Percentiles rank a stretch among this genome's conserved stretches.
Evolutionary conservation across 345 rosid species (phyloP).

Genomic region (Adansonia digitata): DNA sequence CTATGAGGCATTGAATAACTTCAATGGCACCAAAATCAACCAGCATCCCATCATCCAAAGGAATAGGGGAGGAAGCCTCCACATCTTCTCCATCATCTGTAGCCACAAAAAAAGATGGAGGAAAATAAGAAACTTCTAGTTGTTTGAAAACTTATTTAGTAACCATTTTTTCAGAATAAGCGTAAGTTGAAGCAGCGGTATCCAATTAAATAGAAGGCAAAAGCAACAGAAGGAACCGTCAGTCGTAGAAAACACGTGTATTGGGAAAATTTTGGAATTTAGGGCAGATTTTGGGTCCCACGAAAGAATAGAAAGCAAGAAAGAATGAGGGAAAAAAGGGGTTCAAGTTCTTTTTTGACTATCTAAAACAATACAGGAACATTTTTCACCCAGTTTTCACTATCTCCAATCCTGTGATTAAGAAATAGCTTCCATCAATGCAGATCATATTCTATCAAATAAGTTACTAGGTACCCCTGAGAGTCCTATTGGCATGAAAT

Average conservation of each 20-base stretch:
- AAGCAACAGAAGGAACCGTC: background rate
- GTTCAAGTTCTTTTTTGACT: background rate
- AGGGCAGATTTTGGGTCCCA: background rate
- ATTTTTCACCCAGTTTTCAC: background rate
- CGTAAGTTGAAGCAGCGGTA: background rate
- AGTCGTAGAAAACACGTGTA: background rate
- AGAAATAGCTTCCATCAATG: background rate
- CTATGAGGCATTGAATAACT: constrained; percentile 74
- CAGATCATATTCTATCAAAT: background rate
- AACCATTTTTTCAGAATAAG: background rate
- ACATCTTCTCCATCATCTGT: constrained; percentile 69
- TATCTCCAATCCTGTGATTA: background rate
- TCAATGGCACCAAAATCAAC: constrained; percentile 78
- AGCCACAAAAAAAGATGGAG: background rate
- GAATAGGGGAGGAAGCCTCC: constrained; percentile 65
- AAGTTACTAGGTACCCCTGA: background rate
- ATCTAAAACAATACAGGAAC: background rate
- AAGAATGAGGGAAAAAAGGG: too few species aligned
- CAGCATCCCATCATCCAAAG: constrained; percentile 66
- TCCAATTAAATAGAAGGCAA: background rate
- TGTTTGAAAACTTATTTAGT: background rate
- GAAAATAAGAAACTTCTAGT: background rate
- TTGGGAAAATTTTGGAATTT: background rate
- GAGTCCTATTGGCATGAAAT: background rate
- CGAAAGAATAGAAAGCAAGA: background rate